Evolutionary conservation across 495 filamentous ascomycete genomes (phyloP).

Genomic region (Lasiosphaeria ovina): DNA sequence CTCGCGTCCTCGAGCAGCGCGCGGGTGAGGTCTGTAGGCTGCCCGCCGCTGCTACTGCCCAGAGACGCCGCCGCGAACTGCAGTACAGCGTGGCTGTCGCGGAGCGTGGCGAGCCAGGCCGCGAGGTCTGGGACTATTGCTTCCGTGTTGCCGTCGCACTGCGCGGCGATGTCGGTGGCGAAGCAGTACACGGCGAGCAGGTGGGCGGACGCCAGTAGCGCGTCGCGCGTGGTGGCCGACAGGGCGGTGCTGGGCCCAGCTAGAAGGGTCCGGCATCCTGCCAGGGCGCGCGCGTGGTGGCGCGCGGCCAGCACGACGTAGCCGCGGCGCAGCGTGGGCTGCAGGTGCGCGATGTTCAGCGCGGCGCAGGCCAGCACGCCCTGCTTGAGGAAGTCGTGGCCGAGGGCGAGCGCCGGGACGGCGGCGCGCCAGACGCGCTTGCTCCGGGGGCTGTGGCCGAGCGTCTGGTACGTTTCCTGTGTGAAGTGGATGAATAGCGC

Average conservation of each 20-base stretch:
- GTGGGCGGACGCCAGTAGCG: background rate
- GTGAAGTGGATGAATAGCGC: background rate
- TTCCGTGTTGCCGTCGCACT: background rate
- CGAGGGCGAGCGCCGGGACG: background rate
- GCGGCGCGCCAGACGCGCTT: background rate
- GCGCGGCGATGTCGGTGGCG: too few species aligned
- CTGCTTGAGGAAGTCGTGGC: background rate
- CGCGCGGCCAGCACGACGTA: background rate
- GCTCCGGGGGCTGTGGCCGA: background rate
- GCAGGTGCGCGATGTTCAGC: background rate
- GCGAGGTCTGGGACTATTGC: too few species aligned
- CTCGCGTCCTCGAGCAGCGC: too few species aligned
- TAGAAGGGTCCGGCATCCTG: background rate
- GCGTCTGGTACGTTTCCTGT: background rate
- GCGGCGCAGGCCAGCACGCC: background rate
- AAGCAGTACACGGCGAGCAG: background rate
- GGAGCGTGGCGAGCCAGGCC: too few species aligned
- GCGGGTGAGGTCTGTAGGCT: too few species aligned
- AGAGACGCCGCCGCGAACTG: too few species aligned
- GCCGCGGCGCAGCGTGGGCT: background rate
- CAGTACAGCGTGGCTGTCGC: too few species aligned
- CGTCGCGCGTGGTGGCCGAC: background rate
- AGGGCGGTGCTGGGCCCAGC: too few species aligned
- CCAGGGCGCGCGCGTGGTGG: background rate
- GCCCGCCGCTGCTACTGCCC: too few species aligned